Percentiles rank a stretch among this genome's conserved stretches.
Conservation (phyloP, 2,329 filamentous ascomycete species). For the Curvularia eragrostidis region DNA sequence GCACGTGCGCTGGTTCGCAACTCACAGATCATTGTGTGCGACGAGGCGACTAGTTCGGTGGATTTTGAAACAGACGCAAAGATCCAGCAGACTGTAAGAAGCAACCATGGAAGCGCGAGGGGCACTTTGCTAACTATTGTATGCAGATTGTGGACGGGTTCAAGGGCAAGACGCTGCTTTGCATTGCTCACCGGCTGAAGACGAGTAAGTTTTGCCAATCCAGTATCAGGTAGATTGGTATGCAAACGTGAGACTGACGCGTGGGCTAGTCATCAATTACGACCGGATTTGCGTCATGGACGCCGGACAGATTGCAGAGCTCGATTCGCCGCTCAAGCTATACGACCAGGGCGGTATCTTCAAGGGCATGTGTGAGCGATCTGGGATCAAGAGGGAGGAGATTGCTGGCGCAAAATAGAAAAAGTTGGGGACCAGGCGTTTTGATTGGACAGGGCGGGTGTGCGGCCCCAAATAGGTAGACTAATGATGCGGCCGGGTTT, state of each 20-base stretch:
- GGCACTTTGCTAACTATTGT: slow-evolving; percentile 61
- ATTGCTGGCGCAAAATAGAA: slow-evolving; percentile 44
- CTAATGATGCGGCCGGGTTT: slow-evolving; percentile 21
- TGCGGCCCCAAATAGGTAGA: slow-evolving; percentile 23
- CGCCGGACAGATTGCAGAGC: slow-evolving; percentile 81
- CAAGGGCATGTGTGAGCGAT: slow-evolving; percentile 85
- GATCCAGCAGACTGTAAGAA: slow-evolving; percentile 86
- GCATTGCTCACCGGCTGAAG: slow-evolving; percentile 88
- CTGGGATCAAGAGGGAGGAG: slow-evolving; percentile 70
- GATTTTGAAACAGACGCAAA: slow-evolving; percentile 91
- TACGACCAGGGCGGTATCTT: slow-evolving; percentile 82
- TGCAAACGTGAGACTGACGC: not conserved
- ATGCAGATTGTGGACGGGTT: slow-evolving; percentile 85
- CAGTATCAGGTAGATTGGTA: not conserved
- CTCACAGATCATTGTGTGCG: slow-evolving; percentile 92
- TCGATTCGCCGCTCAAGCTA: slow-evolving; percentile 76
- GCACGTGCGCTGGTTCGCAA: slow-evolving; percentile 87
- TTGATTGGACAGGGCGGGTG: slow-evolving; percentile 14
- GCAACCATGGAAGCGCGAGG: not conserved
- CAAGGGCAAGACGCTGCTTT: slow-evolving; percentile 83
- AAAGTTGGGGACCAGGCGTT: not conserved
- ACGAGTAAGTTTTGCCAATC: slow-evolving; percentile 58
- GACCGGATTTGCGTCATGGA: slow-evolving; percentile 99
- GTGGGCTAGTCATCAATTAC: slow-evolving; percentile 75
- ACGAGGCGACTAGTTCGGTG: slow-evolving; percentile 76